These are phyloP conservation scores for Synchytrium microbalum DNA, from an alignment of 371 early-diverging fungal genomes.

Conservation along the genomic window DNA sequence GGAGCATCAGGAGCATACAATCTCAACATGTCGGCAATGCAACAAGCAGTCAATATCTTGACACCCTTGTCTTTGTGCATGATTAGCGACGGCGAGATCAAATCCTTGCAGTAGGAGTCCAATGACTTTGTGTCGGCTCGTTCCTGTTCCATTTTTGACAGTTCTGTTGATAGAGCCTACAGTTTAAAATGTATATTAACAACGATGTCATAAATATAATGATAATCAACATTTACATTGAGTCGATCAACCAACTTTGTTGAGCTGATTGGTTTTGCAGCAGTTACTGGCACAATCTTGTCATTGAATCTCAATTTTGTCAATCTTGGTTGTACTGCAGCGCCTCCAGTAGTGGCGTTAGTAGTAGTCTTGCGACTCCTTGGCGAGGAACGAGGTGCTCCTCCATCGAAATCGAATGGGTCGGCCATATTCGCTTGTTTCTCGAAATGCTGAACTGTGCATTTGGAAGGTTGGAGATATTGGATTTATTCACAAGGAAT, in stretches of 20 bases:
- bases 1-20: slow-evolving; percentile 91
- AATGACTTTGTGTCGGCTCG: slow-evolving; percentile 57
- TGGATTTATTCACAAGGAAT: too few species aligned
- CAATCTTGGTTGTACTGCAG: neutral
- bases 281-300: neutral
- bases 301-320: neutral
- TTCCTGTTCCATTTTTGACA: slow-evolving; percentile 61
- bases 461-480: too few species aligned
- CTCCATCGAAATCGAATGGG: neutral
- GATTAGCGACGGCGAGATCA: slow-evolving; percentile 57
- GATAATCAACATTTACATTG: neutral
- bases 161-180: slow-evolving; percentile 58
- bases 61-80: slow-evolving; percentile 74
- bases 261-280: neutral
- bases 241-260: neutral
- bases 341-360: neutral
- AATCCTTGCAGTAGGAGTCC: slow-evolving; percentile 49
- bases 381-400: neutral
- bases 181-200: too few species aligned
- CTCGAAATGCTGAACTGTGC: too few species aligned
- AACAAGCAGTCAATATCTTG: slow-evolving; percentile 68
- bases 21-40: slow-evolving; percentile 83
- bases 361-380: neutral
- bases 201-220: neutral
- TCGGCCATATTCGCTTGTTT: too few species aligned